These are phyloP conservation scores for Globisporangium recalcitrans DNA, from an alignment of 352 stramenopile genomes.

Conservation along the genomic window DNA sequence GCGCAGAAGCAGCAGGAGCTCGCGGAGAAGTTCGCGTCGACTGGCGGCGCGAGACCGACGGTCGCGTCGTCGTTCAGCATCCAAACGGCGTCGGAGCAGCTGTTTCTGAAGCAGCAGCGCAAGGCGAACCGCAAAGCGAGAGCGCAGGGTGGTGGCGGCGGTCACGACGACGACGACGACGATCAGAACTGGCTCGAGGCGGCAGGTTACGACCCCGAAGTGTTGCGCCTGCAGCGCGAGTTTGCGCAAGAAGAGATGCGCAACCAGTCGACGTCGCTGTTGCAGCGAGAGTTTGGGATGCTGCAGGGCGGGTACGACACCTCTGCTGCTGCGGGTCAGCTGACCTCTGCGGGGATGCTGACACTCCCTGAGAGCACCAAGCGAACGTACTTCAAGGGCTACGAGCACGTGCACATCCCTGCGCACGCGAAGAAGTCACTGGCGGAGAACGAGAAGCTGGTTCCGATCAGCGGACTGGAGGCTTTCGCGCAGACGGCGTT, in stretches of 20 bases:
- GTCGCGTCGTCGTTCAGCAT: conserved; percentile 51
- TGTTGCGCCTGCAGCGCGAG: conserved; percentile 67
- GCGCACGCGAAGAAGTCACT: conserved; percentile 62
- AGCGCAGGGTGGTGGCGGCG: conserved; percentile 11
- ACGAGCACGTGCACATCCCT: conserved; percentile 81
- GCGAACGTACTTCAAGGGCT: conserved; percentile 75
- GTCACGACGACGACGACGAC: conserved; percentile 26
- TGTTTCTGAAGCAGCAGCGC: conserved; percentile 55
- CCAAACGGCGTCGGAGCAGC: conserved; percentile 57
- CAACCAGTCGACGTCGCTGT: conserved; percentile 55
- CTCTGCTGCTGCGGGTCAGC: conserved; percentile 49
- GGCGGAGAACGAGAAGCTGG: conserved; percentile 45
- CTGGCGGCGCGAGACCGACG: conserved; percentile 17
- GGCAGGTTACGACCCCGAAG: conserved; percentile 72
- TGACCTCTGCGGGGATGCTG: conserved; percentile 48
- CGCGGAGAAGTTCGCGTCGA: conserved; percentile 15
- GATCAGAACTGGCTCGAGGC: conserved; percentile 70
- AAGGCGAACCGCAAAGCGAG: conserved; percentile 38
- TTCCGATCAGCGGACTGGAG: conserved; percentile 61
- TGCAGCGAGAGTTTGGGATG: conserved; percentile 71
- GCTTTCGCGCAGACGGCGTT: conserved; percentile 78
- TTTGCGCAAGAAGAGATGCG: conserved; percentile 59
- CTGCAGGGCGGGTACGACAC: conserved; percentile 74
- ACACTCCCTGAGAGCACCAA: conserved; percentile 56
- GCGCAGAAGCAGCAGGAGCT: conserved; percentile 39